phyloP scores from a whole-genome alignment of 1,139 yeast genomes.

The Zhuliangozyma parablackwelliae region DNA sequence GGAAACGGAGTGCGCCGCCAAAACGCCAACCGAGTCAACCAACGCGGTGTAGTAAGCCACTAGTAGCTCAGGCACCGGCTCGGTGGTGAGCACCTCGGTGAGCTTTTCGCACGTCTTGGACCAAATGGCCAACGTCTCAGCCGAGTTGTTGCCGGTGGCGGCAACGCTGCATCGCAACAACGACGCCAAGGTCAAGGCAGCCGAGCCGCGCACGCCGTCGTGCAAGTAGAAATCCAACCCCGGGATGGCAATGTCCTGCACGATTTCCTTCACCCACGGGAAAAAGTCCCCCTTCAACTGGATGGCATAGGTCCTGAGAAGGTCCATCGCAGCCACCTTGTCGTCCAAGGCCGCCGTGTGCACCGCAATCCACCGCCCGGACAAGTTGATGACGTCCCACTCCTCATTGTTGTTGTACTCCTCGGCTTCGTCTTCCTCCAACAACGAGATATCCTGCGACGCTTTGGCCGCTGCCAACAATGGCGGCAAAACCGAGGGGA shows the following conservation, averaged over 20 bases:
- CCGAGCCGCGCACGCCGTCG: constrained; percentile 90
- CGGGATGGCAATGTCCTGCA: constrained; percentile 77
- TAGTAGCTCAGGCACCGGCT: constrained; percentile 80
- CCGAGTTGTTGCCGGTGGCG: constrained; percentile 55
- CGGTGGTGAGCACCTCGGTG: constrained; percentile 63
- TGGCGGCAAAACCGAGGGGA: constrained; percentile 88
- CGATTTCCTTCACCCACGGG: constrained; percentile 77
- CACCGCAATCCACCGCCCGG: constrained; percentile 92
- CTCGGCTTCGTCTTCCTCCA: constrained; percentile 86
- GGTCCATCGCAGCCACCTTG: constrained; percentile 86
- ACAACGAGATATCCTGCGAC: constrained; percentile 79
- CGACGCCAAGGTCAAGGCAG: constrained; percentile 80
- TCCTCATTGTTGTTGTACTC: constrained; percentile 81
- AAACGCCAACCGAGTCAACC: constrained; percentile 59
- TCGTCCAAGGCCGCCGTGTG: constrained; percentile 91
- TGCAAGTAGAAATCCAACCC: constrained; percentile 87
- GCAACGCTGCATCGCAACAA: constrained; percentile 64
- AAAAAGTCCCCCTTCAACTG: constrained; percentile 79
- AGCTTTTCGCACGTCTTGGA: constrained; percentile 63
- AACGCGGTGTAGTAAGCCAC: constrained; percentile 75
- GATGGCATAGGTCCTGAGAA: constrained; percentile 81
- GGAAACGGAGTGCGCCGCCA: constrained; percentile 61
- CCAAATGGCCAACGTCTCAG: constrained; percentile 68
- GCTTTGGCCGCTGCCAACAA: constrained; percentile 80
- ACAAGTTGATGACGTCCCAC: constrained; percentile 89